phyloP scores from a whole-genome alignment of 129 eudicot genomes.

The Kitagawia praeruptora region DNA sequence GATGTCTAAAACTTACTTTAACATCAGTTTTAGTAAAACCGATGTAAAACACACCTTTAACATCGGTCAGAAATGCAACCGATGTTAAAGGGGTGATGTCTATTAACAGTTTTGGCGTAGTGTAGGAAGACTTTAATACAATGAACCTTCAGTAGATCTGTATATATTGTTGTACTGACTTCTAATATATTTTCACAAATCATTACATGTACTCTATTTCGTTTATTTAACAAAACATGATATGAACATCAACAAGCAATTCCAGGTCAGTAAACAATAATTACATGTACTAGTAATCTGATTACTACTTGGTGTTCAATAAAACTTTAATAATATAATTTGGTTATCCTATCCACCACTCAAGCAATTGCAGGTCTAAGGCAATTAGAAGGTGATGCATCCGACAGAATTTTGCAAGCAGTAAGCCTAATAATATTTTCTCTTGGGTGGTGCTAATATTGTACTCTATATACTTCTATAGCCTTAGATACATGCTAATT shows the following conservation, averaged over 20 bases:
- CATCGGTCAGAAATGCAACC: no score
- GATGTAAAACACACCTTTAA: no score
- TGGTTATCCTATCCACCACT: background rate
- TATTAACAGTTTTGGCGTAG: no score
- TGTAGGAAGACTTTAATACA: no score
- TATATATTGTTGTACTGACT: background rate
- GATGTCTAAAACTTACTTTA: no score
- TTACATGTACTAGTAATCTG: slow-evolving; percentile 7
- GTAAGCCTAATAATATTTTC: slow-evolving; percentile 40
- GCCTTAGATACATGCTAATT: slow-evolving; percentile 5
- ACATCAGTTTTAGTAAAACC: no score
- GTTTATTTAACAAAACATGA: background rate
- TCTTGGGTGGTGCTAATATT: no score
- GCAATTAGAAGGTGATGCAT: slow-evolving; percentile 77
- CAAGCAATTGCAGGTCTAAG: slow-evolving; percentile 98
- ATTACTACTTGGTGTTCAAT: slow-evolving; percentile 7
- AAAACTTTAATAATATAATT: background rate
- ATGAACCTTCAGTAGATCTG: background rate
- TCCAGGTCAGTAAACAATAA: no score
- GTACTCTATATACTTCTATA: background rate
- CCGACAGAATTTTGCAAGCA: slow-evolving; percentile 86
- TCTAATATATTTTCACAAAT: slow-evolving; percentile 6
- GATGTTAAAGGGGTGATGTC: no score
- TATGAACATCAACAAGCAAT: background rate
- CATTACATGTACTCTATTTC: background rate